phyloP scores from a whole-genome alignment of 2,329 filamentous ascomycete species.

The Trichophyton mentagrophytes region DNA sequence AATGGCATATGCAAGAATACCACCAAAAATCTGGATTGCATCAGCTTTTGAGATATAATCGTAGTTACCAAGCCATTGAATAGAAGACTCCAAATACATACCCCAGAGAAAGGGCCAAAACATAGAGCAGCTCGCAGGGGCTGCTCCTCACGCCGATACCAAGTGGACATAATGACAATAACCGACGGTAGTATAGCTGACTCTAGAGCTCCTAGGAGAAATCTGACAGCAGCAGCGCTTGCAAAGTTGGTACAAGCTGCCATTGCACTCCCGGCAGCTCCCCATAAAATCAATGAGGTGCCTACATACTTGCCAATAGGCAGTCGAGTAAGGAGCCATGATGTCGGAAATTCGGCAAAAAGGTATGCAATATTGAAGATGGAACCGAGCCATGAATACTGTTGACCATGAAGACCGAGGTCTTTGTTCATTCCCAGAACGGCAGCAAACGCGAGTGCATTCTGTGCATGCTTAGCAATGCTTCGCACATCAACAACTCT shows the following conservation, averaged over 20 bases:
- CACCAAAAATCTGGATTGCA: neutral
- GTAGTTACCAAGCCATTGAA: neutral
- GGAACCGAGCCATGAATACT: conserved; percentile 40
- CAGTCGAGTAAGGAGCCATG: neutral
- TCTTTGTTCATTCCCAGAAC: conserved; percentile 43
- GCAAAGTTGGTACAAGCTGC: neutral
- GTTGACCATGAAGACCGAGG: conserved; percentile 35
- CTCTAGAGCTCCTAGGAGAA: neutral
- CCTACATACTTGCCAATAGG: neutral
- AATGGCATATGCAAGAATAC: neutral
- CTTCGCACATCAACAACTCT: neutral
- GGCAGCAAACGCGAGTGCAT: conserved; percentile 28
- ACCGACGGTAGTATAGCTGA: neutral
- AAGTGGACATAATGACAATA: neutral
- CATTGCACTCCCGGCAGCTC: neutral
- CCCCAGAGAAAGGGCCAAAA: neutral
- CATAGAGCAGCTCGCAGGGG: neutral
- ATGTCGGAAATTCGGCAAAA: conserved; percentile 25
- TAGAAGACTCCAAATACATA: neutral
- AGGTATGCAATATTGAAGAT: conserved; percentile 43
- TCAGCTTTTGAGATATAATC: neutral
- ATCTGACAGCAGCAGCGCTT: neutral
- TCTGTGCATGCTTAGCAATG: neutral
- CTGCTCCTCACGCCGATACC: neutral
- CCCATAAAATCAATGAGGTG: neutral